A percentile compares a stretch with the other conserved stretches of the same genome.
These are phyloP conservation scores for Amylostereum areolatum DNA, from an alignment of 1,284 basidiomycete genomes.

Conservation along the genomic window DNA sequence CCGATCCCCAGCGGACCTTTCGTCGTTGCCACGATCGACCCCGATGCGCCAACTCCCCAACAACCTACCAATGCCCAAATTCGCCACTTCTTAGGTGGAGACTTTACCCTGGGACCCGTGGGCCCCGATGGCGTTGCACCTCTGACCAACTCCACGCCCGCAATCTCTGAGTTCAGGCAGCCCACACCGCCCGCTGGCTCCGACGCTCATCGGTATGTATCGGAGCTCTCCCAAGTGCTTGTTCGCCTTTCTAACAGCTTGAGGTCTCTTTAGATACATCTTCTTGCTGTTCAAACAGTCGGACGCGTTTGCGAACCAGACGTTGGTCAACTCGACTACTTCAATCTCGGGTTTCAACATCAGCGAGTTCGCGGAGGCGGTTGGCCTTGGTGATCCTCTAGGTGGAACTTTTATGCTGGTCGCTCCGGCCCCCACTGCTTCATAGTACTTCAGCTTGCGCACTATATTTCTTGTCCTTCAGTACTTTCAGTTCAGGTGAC, in stretches of 20 bases:
- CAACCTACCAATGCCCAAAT: constrained; percentile 38
- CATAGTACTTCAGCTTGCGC: too few relatives aligned
- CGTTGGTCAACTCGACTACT: constrained; percentile 33
- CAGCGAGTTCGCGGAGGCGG: constrained; percentile 1
- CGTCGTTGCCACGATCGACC: constrained; percentile 43
- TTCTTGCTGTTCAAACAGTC: constrained; percentile 46
- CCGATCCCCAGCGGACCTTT: too few relatives aligned
- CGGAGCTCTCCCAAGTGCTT: constrained; percentile 3
- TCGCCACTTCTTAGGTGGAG: constrained; percentile 45
- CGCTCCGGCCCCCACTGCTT: neutral
- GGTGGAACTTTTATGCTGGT: constrained; percentile 4
- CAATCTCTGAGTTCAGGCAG: constrained; percentile 38
- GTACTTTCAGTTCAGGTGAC: too few relatives aligned
- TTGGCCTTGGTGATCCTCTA: constrained; percentile 1
- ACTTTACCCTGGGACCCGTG: constrained; percentile 25
- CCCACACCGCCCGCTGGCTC: constrained; percentile 49
- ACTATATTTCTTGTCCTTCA: too few relatives aligned
- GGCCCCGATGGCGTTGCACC: constrained; percentile 6
- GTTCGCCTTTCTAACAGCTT: too few relatives aligned
- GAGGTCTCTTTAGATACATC: constrained; percentile 25
- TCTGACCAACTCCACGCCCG: constrained; percentile 36
- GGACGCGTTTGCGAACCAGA: constrained; percentile 34
- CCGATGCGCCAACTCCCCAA: constrained; percentile 46
- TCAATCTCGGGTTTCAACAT: constrained; percentile 28
- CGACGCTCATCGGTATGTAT: constrained; percentile 40